These are phyloP conservation scores for Astragalus membranaceus DNA, from an alignment of 306 rosid genomes.

Conservation along the genomic window DNA sequence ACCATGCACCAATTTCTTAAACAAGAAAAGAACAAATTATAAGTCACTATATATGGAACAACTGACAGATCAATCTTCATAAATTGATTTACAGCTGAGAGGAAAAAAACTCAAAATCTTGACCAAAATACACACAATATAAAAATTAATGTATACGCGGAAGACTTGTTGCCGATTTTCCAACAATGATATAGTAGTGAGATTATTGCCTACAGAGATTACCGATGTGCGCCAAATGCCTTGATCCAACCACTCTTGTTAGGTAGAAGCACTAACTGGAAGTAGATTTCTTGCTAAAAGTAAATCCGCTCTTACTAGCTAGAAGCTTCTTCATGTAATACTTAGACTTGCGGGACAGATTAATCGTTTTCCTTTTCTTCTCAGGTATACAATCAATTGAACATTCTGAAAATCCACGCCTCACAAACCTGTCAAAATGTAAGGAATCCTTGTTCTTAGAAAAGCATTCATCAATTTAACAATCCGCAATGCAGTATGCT, in stretches of 20 bases:
- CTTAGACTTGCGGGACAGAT: conserved; percentile 68
- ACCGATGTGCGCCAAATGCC: neutral
- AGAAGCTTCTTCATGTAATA: conserved; percentile 60
- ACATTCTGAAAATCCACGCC: conserved; percentile 79
- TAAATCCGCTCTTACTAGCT: conserved; percentile 50
- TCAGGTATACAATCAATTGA: conserved; percentile 61
- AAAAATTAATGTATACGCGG: neutral
- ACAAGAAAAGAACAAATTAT: no score
- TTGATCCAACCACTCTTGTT: neutral
- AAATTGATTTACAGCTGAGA: no score
- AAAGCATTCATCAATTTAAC: conserved; percentile 8
- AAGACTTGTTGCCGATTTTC: neutral
- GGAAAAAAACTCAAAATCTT: neutral
- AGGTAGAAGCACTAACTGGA: neutral
- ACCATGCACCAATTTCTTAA: no score
- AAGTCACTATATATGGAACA: no score
- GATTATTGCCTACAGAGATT: no score
- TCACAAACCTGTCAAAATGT: conserved; percentile 58
- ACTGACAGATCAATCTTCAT: no score
- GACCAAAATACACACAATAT: neutral
- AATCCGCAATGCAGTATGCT: neutral
- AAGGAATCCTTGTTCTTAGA: conserved; percentile 2
- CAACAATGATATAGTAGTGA: no score
- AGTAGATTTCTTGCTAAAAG: conserved; percentile 20
- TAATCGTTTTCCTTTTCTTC: conserved; percentile 42